These are phyloP conservation scores for Phaffia tasmanica DNA, from an alignment of 768 basidiomycete species.

Conservation along the genomic window DNA sequence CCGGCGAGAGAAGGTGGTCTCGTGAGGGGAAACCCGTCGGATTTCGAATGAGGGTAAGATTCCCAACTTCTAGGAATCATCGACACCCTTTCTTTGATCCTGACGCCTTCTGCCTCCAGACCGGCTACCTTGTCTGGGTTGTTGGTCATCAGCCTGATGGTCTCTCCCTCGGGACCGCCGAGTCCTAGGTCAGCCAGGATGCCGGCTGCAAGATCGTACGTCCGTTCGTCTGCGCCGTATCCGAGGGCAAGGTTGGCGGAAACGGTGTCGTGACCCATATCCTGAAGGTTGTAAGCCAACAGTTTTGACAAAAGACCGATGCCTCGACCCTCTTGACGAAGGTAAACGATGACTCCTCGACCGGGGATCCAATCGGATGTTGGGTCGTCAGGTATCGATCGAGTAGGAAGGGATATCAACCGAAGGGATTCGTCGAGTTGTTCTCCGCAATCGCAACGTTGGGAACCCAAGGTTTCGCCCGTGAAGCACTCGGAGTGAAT, in stretches of 20 bases:
- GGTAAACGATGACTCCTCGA: constrained; percentile 83
- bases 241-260: constrained; percentile 92
- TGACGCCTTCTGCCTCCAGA: constrained; percentile 68
- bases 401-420: constrained; percentile 35
- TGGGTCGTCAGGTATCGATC: neutral
- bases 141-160: constrained; percentile 67
- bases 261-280: constrained; percentile 97
- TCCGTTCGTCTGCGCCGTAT: constrained; percentile 83
- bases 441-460: constrained; percentile 98
- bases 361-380: constrained; percentile 49
- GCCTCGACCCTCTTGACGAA: constrained; percentile 94
- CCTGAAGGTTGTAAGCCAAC: constrained; percentile 93
- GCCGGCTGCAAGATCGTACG: constrained; percentile 80
- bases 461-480: constrained; percentile 92
- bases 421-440: constrained; percentile 96
- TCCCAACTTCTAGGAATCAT: constrained; percentile 93
- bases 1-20: constrained; percentile 15
- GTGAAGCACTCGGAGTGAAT: constrained; percentile 99
- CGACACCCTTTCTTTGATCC: constrained; percentile 68
- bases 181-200: constrained; percentile 81
- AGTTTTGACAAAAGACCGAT: constrained; percentile 94
- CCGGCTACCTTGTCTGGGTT: constrained; percentile 95
- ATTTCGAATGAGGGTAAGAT: constrained; percentile 21
- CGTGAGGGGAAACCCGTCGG: constrained; percentile 19
- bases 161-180: constrained; percentile 42